Evolutionary conservation across 2,329 filamentous ascomycete genomes (phyloP).

Genomic region (Ophiostoma novo-ulmi): DNA sequence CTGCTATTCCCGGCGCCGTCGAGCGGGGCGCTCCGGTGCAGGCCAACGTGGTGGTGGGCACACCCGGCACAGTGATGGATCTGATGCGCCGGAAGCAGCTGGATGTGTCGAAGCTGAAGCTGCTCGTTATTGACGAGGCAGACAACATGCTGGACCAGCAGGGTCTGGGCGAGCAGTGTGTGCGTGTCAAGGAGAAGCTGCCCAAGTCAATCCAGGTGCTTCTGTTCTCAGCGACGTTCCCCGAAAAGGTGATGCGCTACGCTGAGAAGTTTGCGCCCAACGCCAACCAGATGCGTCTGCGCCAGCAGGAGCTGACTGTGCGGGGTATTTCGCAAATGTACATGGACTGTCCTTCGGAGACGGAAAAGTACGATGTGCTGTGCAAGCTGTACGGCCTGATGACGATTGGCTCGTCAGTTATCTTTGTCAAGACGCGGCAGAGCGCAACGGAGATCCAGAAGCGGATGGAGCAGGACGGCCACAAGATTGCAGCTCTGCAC

Average conservation of each 20-base stretch:
- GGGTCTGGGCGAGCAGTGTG: slow-evolving; percentile 90
- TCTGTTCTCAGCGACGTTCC: slow-evolving; percentile 92
- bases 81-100: slow-evolving; percentile 73
- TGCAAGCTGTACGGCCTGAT: slow-evolving; percentile 93
- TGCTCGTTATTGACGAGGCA: slow-evolving; percentile 91
- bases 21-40: slow-evolving; percentile 64
- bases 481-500: slow-evolving; percentile 85
- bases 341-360: slow-evolving; percentile 79
- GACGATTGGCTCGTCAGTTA: slow-evolving; percentile 95
- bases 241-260: slow-evolving; percentile 77
- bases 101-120: slow-evolving; percentile 64
- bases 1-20: slow-evolving; percentile 75
- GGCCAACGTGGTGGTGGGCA: slow-evolving; percentile 82
- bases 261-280: slow-evolving; percentile 78
- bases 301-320: slow-evolving; percentile 88
- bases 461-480: slow-evolving; percentile 81
- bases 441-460: slow-evolving; percentile 80
- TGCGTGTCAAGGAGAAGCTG: slow-evolving; percentile 78
- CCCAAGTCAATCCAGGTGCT: slow-evolving; percentile 76
- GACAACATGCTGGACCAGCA: slow-evolving; percentile 99
- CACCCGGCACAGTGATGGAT: slow-evolving; percentile 88
- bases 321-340: slow-evolving; percentile 98
- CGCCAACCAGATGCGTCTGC: slow-evolving; percentile 80
- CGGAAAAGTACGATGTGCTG: slow-evolving; percentile 80
- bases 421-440: slow-evolving; percentile 89